Evolutionary conservation across 129 eudicot genomes (phyloP).

Genomic region (Pittosporum tobira): DNA sequence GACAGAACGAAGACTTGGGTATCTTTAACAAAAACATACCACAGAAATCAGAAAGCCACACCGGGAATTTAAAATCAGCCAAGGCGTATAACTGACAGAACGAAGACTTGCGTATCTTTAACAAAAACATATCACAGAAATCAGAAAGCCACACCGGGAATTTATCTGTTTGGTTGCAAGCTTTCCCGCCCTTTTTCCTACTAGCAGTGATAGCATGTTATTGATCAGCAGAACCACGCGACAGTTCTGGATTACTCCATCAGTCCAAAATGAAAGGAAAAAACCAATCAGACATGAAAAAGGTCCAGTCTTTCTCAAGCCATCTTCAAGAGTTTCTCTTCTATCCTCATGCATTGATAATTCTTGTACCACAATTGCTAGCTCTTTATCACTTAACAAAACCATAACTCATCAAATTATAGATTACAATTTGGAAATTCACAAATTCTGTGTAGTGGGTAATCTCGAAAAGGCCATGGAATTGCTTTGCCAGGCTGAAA

Average conservation of each 20-base stretch:
- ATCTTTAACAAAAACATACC: no score
- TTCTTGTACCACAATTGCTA: slow-evolving; percentile 4
- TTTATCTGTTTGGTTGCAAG: not conserved
- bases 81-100: no score
- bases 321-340: slow-evolving; percentile 5
- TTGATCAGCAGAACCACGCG: not conserved
- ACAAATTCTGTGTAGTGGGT: slow-evolving; percentile 38
- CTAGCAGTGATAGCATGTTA: slow-evolving; percentile 8
- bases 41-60: not conserved
- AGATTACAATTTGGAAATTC: slow-evolving; percentile 24
- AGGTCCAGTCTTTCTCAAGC: not conserved
- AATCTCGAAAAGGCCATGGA: slow-evolving; percentile 46
- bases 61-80: no score
- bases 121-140: not conserved
- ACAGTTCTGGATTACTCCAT: slow-evolving; percentile 5
- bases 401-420: slow-evolving; percentile 14
- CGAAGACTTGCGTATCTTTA: no score
- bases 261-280: not conserved
- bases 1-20: no score
- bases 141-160: not conserved
- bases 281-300: slow-evolving; percentile 1
- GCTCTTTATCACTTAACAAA: not conserved
- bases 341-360: not conserved
- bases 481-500: slow-evolving; percentile 26
- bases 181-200: slow-evolving; percentile 19